phyloP scores from a whole-genome alignment of 768 basidiomycete genomes.

The Tulasnella sp. region DNA sequence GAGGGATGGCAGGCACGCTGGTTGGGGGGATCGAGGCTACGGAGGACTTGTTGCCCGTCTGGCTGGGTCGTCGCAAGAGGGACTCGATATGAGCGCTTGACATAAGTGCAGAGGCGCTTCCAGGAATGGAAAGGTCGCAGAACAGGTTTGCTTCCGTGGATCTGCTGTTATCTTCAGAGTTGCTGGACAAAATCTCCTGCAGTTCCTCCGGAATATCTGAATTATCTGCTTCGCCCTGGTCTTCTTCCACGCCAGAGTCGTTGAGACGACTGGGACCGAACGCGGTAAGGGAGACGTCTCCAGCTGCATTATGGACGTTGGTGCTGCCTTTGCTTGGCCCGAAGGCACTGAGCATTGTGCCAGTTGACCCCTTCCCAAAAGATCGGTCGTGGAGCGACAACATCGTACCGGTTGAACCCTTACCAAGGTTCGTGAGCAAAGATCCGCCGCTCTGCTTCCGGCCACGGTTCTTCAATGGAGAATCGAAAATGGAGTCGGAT shows the following conservation, averaged over 20 bases:
- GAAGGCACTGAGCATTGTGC: slow-evolving; percentile 6
- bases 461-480: slow-evolving; percentile 22
- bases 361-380: slow-evolving; percentile 15
- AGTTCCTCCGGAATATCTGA: slow-evolving; percentile 81
- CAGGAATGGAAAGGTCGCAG: slow-evolving; percentile 22
- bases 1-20: background rate
- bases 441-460: background rate
- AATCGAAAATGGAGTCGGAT: background rate
- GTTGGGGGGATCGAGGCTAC: background rate
- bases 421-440: background rate
- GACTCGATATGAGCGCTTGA: background rate
- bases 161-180: slow-evolving; percentile 29
- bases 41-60: slow-evolving; percentile 6
- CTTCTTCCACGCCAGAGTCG: background rate
- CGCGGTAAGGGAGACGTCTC: background rate
- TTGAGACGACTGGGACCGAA: background rate
- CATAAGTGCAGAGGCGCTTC: slow-evolving; percentile 21
- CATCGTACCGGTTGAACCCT: background rate
- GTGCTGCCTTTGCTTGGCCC: background rate
- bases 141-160: background rate
- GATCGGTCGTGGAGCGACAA: background rate
- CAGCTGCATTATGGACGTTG: background rate
- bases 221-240: slow-evolving; percentile 43
- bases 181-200: slow-evolving; percentile 54
- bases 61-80: slow-evolving; percentile 4